Base-by-base conservation (phyloP, 2,329 filamentous ascomycete species). In the Xylaria sp. region DNA sequence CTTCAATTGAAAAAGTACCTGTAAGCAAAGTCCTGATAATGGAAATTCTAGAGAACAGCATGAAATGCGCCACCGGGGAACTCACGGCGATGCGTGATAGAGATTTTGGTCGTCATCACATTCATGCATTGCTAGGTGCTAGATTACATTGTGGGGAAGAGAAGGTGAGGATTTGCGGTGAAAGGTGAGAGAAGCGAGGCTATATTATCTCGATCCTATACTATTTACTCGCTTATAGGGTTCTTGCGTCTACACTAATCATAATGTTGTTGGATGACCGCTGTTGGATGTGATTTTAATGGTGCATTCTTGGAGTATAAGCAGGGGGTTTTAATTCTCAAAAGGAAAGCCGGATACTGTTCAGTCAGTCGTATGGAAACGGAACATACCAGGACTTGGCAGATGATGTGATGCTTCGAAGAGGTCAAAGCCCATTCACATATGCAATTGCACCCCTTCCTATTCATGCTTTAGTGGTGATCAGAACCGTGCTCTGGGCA, bases 51-150 rank as follows among this genome's bases (percentile, higher is more conserved):
- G 28, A 32, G 62, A 8, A 59, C n/a, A 46, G 55, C 60, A 70
- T 61, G 50, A 60, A 54, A 67, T 70, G 20, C 55, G 51, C 28
- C 60, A 57, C 64, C 64, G 54, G 55, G 54, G 64, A 67, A 64
- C 48, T 48, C 23, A 32, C 50, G 55, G 68, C 18, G 25, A 12
- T 25, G 9, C 52, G 55, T 67, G 60, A 70, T 70, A 66, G 55
- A 4, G 50, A 48, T 28, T 65, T n/a, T 62, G 12, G 28, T 37
- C n/a, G 7, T 59, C 34, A 46, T 63, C 51, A 65, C 57, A 65
- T 70, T 62, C 60, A 68, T 68, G 61, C 65, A n/a, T 12, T 13
- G 32, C 20, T 41, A 51, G 54, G 15, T 28, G 28, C 15, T 50
- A n/a, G 23, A 44, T n/a, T 20, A 20, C n/a, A 32, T 46, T 48